Conservation (phyloP, 202 grass and related monocot genomes). For the Bolboschoenoplectus hybrid region DNA sequence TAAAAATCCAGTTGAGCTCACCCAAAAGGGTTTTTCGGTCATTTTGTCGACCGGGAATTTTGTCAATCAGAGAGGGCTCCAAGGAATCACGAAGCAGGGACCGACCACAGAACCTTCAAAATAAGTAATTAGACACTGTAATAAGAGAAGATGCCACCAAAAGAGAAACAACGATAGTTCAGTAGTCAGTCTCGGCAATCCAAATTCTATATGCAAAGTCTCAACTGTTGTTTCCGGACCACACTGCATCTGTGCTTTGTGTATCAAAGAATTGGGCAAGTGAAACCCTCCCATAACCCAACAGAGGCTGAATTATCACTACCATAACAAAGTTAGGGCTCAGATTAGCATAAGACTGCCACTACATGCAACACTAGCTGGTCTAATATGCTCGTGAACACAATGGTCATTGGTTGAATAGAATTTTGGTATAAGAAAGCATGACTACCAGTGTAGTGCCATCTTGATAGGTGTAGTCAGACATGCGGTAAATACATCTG, state of each 20-base stretch:
- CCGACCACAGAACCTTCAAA: conserved; percentile 77
- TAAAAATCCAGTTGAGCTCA: conserved; percentile 99
- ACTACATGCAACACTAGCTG: background rate
- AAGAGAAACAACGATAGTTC: conserved; percentile 5
- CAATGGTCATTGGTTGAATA: background rate
- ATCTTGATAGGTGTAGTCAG: conserved; percentile 99
- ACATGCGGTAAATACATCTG: conserved; percentile 95
- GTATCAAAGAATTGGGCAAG: background rate
- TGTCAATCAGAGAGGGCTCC: conserved; percentile 61
- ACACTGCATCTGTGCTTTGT: conserved; percentile 8
- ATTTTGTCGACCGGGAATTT: conserved; percentile 95
- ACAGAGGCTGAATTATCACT: background rate
- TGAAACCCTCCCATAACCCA: background rate
- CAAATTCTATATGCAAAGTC: conserved; percentile 14
- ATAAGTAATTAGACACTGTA: background rate
- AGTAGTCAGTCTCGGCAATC: background rate
- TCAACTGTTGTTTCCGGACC: background rate
- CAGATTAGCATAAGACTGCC: background rate
- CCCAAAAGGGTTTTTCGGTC: conserved; percentile 95
- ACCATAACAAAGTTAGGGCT: conserved; percentile 7
- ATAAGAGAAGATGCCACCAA: conserved; percentile 2
- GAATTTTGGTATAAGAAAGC: background rate
- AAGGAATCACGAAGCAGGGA: conserved; percentile 75
- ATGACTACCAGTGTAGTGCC: conserved; percentile 82
- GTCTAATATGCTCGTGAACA: background rate